phyloP scores from a whole-genome alignment of 805 yeast genomes.

The Spencermartinsiella europaea region DNA sequence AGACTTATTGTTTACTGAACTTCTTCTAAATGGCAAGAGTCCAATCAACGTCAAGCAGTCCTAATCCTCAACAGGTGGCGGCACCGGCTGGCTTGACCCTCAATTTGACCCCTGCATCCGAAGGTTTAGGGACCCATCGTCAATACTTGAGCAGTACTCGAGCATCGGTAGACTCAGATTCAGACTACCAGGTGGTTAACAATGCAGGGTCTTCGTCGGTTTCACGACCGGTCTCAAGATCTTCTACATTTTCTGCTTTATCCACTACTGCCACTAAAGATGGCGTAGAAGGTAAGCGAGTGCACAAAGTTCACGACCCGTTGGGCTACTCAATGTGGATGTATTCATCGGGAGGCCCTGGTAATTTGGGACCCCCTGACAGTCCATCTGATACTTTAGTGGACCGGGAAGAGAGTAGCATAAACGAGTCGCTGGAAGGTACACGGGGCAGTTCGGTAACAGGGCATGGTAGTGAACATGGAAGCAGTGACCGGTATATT shows the following conservation, averaged over 20 bases:
- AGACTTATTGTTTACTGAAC: too few relatives aligned
- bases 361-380: conserved; percentile 1
- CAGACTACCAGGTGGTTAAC: conserved; percentile 22
- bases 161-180: conserved; percentile 26
- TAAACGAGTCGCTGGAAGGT: not conserved
- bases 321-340: conserved; percentile 24
- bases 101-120: conserved; percentile 18
- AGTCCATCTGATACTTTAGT: conserved; percentile 8
- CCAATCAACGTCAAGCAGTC: not conserved
- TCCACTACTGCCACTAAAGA: conserved; percentile 72
- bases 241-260: conserved; percentile 56
- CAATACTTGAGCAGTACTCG: conserved; percentile 19
- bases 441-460: not conserved
- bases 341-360: conserved; percentile 2
- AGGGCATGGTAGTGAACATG: not conserved
- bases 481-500: not conserved
- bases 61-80: not conserved
- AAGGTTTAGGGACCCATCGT: conserved; percentile 4
- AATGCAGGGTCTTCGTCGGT: conserved; percentile 12
- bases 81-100: not conserved
- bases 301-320: conserved; percentile 42
- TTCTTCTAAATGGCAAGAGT: not conserved
- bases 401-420: conserved; percentile 3
- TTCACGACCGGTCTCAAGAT: conserved; percentile 60
- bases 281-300: conserved; percentile 60